Base-by-base conservation (phyloP, 768 basidiomycete genomes). In the Psilocybe cubensis region DNA sequence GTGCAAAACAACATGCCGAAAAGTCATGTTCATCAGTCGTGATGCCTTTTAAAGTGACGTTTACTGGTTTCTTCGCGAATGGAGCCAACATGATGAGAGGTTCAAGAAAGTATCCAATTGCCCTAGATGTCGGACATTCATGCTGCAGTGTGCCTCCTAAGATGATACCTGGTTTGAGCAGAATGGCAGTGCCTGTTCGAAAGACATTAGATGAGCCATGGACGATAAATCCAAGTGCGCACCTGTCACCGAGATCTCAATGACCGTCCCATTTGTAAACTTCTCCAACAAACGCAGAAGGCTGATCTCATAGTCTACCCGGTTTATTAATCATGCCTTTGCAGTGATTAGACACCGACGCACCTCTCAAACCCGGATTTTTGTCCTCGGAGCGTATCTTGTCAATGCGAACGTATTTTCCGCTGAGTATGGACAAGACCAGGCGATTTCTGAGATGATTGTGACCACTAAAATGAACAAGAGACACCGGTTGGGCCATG, bases 211-310 rank as follows among this genome's bases (percentile, higher is more conserved):
- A 21, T 14, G 49, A 41, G 7, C 41, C 21, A 6, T 35, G 4
- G 23, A 41, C 18, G 35, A 52, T 18, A 48, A 52, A 14, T 28
- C 10, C 52, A 28, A n/a, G 45, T 46, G 48, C 83, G 53, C 61
- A 90, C 95, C 96, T 20, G 97, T 98, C 6, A 96, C 89, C 2
- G 94, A 96, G 50, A 99, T 98, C 71, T 98, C 97, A 58, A 98
- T 91, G 25, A 92, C 75, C 4, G 92, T 92, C 2, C 96, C 97
- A 79, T 98, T 98, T 3, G 94, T 96, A 3, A 92, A 77, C 64
- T 92, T 94, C 70, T 98, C 96, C 29, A 98, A 66, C 14, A 98
- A 74, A 44, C 96, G 80, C 41, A 99, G 72, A 23, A 98, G 79
- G 66, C 91, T 95, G 46, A 96, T 86, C 77, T 99, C 97, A 72